Evolutionary conservation across 306 rosid species (phyloP).

Genomic region (Quercus rubra): DNA sequence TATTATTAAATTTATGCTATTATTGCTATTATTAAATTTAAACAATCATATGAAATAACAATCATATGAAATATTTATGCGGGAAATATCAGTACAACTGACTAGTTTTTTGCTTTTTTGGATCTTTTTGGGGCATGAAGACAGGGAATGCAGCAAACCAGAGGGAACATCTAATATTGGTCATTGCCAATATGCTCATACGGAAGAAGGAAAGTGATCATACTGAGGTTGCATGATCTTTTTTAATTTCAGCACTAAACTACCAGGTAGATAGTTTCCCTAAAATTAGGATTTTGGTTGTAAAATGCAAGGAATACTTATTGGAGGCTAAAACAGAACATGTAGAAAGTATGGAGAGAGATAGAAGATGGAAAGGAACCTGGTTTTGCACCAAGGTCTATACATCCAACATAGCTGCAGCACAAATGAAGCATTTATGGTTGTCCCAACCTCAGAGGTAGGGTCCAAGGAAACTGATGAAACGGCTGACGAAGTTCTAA

Average conservation of each 20-base stretch:
- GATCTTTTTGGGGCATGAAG: constrained; percentile 47
- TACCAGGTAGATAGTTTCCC: background rate
- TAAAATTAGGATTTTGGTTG: background rate
- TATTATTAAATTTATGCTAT: no score
- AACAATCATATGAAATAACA: no score
- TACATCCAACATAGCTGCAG: background rate
- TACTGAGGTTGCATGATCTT: constrained; percentile 16
- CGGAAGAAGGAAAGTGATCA: constrained; percentile 35
- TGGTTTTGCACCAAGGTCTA: background rate
- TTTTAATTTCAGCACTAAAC: background rate
- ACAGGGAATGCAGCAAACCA: constrained; percentile 97
- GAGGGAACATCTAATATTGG: constrained; percentile 87
- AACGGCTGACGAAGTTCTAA: no score
- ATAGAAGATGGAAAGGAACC: background rate
- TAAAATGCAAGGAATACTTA: background rate
- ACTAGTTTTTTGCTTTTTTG: constrained; percentile 2
- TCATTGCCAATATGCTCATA: constrained; percentile 79
- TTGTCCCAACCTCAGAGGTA: no score
- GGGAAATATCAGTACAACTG: constrained; percentile 13
- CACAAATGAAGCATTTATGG: background rate
- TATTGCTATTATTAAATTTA: no score
- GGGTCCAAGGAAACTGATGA: no score
- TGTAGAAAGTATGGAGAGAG: background rate
- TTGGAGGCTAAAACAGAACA: background rate
- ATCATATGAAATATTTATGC: background rate